Conservation (phyloP, 2,329 filamentous ascomycete species). For the Hypomyces perniciosus region DNA sequence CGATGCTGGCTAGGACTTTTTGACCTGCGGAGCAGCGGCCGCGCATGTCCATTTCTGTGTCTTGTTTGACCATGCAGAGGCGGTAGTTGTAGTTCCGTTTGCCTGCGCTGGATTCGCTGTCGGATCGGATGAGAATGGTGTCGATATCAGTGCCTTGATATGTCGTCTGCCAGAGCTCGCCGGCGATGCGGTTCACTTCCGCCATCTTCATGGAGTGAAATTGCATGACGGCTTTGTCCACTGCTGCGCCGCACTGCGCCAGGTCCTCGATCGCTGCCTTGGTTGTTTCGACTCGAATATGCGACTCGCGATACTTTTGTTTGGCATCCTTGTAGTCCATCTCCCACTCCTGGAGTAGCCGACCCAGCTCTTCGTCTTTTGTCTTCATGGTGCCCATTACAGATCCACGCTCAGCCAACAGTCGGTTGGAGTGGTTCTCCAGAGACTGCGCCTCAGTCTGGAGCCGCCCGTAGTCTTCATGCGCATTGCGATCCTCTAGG, state of each 20-base stretch:
- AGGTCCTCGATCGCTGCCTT: slow-evolving; percentile 91
- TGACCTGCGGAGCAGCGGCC: slow-evolving; percentile 95
- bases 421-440: slow-evolving; percentile 60
- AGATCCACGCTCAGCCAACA: slow-evolving; percentile 66
- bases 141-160: slow-evolving; percentile 98
- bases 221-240: slow-evolving; percentile 96
- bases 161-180: slow-evolving; percentile 93
- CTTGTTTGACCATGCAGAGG: slow-evolving; percentile 95
- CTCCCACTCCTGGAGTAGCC: slow-evolving; percentile 73
- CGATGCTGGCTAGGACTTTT: slow-evolving; percentile 93
- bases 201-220: slow-evolving; percentile 97
- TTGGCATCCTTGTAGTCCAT: slow-evolving; percentile 81
- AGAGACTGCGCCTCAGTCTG: slow-evolving; percentile 61
- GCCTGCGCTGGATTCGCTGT: slow-evolving; percentile 67
- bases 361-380: slow-evolving; percentile 73
- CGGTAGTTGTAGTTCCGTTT: slow-evolving; percentile 94
- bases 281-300: slow-evolving; percentile 85
- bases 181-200: slow-evolving; percentile 91
- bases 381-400: slow-evolving; percentile 74
- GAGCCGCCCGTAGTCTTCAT: slow-evolving; percentile 73
- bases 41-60: slow-evolving; percentile 98
- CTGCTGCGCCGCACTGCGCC: slow-evolving; percentile 70
- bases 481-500: slow-evolving; percentile 72
- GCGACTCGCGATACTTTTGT: slow-evolving; percentile 73
- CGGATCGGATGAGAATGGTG: slow-evolving; percentile 89